These are phyloP conservation scores for Colletotrichum filicis DNA, from an alignment of 2,329 filamentous ascomycete species.

Conservation along the genomic window DNA sequence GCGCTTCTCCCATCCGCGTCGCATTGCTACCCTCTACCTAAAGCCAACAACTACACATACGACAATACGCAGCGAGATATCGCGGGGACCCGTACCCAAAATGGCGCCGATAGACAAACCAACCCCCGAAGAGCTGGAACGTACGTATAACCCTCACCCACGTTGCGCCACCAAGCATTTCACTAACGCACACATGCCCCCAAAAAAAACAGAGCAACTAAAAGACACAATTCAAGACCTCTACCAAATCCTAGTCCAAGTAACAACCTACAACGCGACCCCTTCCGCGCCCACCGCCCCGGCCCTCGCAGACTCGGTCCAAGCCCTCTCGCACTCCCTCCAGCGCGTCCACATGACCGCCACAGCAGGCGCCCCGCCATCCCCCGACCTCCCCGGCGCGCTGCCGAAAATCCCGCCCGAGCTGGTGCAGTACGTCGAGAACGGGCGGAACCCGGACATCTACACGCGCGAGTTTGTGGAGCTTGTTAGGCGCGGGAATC, in stretches of 20 bases:
- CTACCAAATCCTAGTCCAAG: slow-evolving; percentile 72
- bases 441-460: slow-evolving; percentile 78
- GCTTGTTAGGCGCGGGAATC: slow-evolving; percentile 73
- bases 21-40: not conserved
- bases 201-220: slow-evolving; percentile 58
- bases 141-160: slow-evolving; percentile 39
- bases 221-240: slow-evolving; percentile 73
- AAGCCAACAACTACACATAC: not conserved
- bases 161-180: too few relatives aligned
- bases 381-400: slow-evolving; percentile 33
- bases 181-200: not conserved
- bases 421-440: slow-evolving; percentile 75
- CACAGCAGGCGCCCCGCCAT: slow-evolving; percentile 41
- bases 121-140: slow-evolving; percentile 52
- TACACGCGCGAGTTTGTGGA: slow-evolving; percentile 81
- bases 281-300: slow-evolving; percentile 11
- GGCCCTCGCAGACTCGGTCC: slow-evolving; percentile 31
- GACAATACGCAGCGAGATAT: not conserved
- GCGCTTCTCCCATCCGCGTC: not conserved
- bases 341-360: slow-evolving; percentile 53
- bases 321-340: slow-evolving; percentile 52
- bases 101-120: slow-evolving; percentile 56
- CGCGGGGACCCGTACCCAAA: slow-evolving; percentile 18
- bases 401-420: slow-evolving; percentile 70
- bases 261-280: slow-evolving; percentile 67